Conservation (phyloP, 495 filamentous ascomycete species). For the Neurospora sp. region DNA sequence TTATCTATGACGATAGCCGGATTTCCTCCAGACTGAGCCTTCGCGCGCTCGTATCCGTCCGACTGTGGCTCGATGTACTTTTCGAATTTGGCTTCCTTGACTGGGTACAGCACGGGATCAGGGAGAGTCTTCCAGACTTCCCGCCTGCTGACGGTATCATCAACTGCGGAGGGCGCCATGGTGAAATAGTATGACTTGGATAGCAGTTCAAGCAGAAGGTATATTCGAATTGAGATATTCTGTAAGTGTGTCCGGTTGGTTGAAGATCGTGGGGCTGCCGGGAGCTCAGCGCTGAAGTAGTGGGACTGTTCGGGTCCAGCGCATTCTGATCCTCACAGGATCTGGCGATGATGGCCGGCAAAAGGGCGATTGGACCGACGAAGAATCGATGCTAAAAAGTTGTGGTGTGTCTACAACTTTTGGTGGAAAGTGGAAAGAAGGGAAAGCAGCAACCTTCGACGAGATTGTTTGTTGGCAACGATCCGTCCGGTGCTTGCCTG, state of each 20-base stretch:
- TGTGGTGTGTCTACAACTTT: background rate
- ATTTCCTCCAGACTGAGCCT: conserved; percentile 31
- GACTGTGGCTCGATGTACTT: conserved; percentile 56
- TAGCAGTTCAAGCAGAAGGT: background rate
- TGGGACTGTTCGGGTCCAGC: background rate
- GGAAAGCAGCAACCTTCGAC: background rate
- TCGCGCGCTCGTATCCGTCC: conserved; percentile 56
- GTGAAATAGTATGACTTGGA: background rate
- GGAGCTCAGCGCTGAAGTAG: background rate
- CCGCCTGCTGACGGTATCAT: conserved; percentile 21
- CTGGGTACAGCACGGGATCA: conserved; percentile 35
- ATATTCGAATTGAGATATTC: background rate
- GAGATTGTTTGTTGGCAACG: background rate
- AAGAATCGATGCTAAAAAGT: background rate
- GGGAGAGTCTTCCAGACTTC: conserved; percentile 33
- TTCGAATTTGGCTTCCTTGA: conserved; percentile 70
- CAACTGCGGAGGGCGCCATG: conserved; percentile 37
- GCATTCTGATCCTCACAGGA: background rate
- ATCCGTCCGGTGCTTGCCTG: background rate
- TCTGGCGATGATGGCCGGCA: background rate
- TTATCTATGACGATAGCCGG: conserved; percentile 94
- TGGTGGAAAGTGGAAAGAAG: background rate
- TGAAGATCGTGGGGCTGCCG: background rate
- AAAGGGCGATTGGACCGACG: background rate
- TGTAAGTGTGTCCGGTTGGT: background rate